Conservation (phyloP, 176 grass and related monocot species). For the Phoenix roebelenii region DNA sequence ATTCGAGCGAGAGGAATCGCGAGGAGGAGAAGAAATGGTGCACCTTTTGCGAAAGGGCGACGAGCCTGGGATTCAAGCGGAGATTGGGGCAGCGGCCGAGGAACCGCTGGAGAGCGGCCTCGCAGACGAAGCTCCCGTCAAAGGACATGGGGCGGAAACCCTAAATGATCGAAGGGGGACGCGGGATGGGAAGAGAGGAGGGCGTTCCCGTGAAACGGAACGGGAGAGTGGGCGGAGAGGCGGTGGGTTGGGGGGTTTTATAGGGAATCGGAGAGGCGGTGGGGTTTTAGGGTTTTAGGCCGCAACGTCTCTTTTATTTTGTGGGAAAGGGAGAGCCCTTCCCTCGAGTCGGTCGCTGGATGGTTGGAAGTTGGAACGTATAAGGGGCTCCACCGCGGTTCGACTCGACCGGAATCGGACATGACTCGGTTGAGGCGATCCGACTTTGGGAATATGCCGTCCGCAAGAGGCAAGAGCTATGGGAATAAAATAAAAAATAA, state of each 20-base stretch:
- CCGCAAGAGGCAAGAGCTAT: too few relatives aligned
- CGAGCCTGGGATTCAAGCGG: constrained; percentile 29
- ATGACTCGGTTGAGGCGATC: too few relatives aligned
- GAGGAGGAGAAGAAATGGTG: background rate
- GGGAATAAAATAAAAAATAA: too few relatives aligned
- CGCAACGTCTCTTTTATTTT: background rate
- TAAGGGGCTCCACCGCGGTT: too few relatives aligned
- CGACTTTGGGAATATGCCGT: too few relatives aligned
- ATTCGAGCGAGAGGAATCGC: background rate
- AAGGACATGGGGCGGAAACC: constrained; percentile 40
- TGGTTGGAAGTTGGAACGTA: too few relatives aligned
- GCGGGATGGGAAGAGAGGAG: background rate
- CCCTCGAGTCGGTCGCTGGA: too few relatives aligned
- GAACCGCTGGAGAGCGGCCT: constrained; percentile 44
- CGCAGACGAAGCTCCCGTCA: constrained; percentile 59
- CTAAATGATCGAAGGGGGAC: background rate
- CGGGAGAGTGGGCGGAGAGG: background rate
- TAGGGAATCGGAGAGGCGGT: background rate
- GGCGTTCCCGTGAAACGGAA: background rate
- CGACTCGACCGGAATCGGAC: too few relatives aligned
- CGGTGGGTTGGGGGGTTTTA: background rate
- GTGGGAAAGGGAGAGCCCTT: too few relatives aligned
- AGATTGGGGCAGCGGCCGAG: constrained; percentile 52
- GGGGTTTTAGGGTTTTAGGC: constrained; percentile 71
- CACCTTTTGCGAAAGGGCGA: constrained; percentile 27